phyloP scores from a whole-genome alignment of 345 rosid genomes.

The Linum lewisii region DNA sequence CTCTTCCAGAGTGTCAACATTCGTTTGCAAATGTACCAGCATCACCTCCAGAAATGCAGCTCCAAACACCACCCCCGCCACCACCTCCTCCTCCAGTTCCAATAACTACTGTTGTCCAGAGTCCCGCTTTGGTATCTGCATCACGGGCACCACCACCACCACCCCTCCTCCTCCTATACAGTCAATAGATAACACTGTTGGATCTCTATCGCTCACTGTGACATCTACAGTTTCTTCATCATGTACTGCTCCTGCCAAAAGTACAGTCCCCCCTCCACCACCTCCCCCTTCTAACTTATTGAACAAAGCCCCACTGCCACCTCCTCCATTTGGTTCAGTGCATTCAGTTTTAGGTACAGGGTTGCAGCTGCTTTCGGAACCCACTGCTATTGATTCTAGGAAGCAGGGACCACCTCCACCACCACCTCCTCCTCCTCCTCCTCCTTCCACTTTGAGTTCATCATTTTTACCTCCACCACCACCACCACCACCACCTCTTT shows the following conservation, averaged over 20 bases:
- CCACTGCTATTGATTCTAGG: neutral
- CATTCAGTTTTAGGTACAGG: no score
- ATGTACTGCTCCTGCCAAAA: constrained; percentile 1
- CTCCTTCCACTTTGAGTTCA: constrained; percentile 15
- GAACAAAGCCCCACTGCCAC: constrained; percentile 7
- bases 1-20: constrained; percentile 18
- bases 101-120: constrained; percentile 2
- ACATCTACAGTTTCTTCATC: constrained; percentile 8
- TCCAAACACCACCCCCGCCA: constrained; percentile 17
- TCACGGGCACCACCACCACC: constrained; percentile 13
- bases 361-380: neutral
- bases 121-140: constrained; percentile 8
- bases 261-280: constrained; percentile 5
- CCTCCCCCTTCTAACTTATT: neutral
- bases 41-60: constrained; percentile 1
- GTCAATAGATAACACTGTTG: neutral
- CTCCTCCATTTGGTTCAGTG: constrained; percentile 10
- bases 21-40: constrained; percentile 3
- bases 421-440: constrained; percentile 17
- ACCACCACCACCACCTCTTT: constrained; percentile 25
- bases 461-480: constrained; percentile 16
- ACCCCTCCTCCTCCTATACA: constrained; percentile 13
- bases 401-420: constrained; percentile 6
- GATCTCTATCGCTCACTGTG: constrained; percentile 7
- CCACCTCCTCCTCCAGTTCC: constrained; percentile 17